phyloP scores from a whole-genome alignment of 129 eudicot genomes.

The Gnaphalium uliginosum region DNA sequence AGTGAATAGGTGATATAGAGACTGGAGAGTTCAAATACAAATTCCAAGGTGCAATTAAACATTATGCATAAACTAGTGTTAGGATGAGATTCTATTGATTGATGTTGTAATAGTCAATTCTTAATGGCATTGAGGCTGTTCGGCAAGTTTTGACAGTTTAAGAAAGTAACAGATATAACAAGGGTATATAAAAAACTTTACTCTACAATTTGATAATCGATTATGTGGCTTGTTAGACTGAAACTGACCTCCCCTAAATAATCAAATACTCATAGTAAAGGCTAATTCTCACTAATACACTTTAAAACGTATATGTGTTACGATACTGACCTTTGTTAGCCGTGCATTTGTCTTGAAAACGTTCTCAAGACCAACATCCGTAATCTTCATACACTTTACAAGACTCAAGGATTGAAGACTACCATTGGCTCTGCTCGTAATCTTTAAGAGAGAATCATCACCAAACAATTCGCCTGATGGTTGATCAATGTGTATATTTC shows the following conservation, averaged over 20 bases:
- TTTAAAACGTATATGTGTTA: neutral
- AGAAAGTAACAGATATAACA: neutral
- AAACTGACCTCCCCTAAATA: neutral
- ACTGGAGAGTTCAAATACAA: neutral
- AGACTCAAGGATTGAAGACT: conserved; percentile 59
- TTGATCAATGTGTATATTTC: conserved; percentile 40
- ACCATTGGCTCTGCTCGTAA: conserved; percentile 65
- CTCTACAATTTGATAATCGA: neutral
- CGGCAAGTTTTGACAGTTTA: neutral
- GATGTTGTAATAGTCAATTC: conserved; percentile 7
- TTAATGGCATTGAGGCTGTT: neutral
- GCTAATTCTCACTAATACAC: neutral
- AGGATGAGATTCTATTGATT: neutral
- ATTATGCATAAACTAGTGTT: neutral
- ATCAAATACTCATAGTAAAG: neutral
- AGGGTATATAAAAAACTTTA: neutral
- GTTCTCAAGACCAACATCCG: conserved; percentile 49
- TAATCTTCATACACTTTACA: conserved; percentile 49
- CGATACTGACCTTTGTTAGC: conserved; percentile 50
- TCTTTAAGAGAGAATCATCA: conserved; percentile 53
- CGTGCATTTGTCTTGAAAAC: conserved; percentile 52
- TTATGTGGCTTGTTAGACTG: neutral
- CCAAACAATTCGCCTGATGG: conserved; percentile 39
- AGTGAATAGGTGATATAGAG: neutral
- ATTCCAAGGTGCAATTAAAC: neutral